Base-by-base conservation (phyloP, 2,329 filamentous ascomycete species). In the Diaporthe destruens region DNA sequence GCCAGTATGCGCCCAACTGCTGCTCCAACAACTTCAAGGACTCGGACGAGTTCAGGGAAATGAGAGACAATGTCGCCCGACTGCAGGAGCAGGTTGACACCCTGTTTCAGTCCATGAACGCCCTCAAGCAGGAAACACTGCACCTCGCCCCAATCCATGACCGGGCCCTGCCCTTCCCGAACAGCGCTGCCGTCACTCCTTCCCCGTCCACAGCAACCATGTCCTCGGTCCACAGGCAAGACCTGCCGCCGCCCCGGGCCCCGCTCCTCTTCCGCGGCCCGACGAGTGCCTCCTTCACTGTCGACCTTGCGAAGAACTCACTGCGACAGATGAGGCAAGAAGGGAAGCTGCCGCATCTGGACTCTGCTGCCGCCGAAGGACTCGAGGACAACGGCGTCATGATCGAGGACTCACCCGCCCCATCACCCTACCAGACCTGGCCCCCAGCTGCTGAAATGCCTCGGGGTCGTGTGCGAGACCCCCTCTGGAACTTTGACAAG, bases 291-390 rank as follows among this genome's bases (percentile, higher is more conserved):
- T 91, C 92, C 2, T 98, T 95, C 82, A 95, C 93, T 76, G 89
- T 98, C 39, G 93, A 96, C 75, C 92, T 98, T 18, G 95, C 95
- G 47, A 95, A 94, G 80, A 94, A 90, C 68, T 97, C 95, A 65
- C 87, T 98, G 49, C 92, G 95, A 78, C 95, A 92, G 74, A 97
- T 98, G 93, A 49, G 32, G 5, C 16, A 47, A 7, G 23, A 16
- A 14, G 11, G 44, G 7, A 20, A 49, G 1, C 20, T 61, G 25
- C 56, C 56, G 36, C 9, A n/a, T 9, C 23, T 36, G 44, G 95
- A 95, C 5, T 96, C 97, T 78, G 91, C 90, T 36, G 89, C 87
- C 1, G 84, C 90, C 2, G 88, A 88, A 1, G 91, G 92, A 63
- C 84, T 81, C 2, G 84, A 88, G n/a, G 91, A 93, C n/a, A 90